phyloP scores from a whole-genome alignment of 306 rosid species.

The Prunus mira region DNA sequence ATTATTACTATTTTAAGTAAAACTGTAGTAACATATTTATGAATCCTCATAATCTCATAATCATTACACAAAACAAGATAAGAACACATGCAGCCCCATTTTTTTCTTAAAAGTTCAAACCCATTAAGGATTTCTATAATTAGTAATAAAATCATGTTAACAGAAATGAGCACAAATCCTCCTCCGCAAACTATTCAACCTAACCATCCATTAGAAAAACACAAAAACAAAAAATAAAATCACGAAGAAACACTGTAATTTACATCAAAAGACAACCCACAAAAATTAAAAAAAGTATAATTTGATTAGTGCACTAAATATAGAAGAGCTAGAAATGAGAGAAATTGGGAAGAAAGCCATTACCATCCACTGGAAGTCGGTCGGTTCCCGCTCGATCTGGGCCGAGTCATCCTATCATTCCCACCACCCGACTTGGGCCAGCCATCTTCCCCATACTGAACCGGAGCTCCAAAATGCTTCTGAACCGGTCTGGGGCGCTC shows the following conservation, averaged over 20 bases:
- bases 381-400: constrained; percentile 41
- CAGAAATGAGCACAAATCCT: not conserved
- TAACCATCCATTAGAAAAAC: not conserved
- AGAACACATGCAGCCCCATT: too few species aligned
- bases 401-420: constrained; percentile 50
- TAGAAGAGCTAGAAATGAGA: not conserved
- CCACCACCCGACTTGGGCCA: constrained; percentile 72
- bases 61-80: not conserved
- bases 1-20: not conserved
- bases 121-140: too few species aligned
- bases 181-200: not conserved
- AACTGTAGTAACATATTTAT: not conserved
- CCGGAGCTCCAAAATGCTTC: constrained; percentile 34
- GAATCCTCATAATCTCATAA: not conserved
- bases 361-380: constrained; percentile 45
- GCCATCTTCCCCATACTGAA: constrained; percentile 35
- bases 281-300: not conserved
- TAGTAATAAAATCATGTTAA: not conserved
- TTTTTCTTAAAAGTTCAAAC: too few species aligned
- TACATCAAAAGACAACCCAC: too few species aligned
- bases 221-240: not conserved
- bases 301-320: not conserved
- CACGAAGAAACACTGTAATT: too few species aligned
- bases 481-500: constrained; percentile 42
- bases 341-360: not conserved